Base-by-base conservation (phyloP, 495 filamentous ascomycete genomes). In the Friedmanniomyces endolithicus region DNA sequence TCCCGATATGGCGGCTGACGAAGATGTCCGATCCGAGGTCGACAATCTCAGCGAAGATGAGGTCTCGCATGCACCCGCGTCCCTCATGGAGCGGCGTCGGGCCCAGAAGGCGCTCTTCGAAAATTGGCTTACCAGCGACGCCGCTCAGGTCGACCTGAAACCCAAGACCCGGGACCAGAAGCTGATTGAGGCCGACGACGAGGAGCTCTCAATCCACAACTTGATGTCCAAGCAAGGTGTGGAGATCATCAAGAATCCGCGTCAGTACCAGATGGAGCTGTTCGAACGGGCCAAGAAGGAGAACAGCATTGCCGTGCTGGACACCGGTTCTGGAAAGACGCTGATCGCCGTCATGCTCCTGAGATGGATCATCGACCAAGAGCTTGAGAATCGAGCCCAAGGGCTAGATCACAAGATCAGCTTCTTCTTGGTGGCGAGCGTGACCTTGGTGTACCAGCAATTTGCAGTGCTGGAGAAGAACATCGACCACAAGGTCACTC, bases 311-410 rank as follows among this genome's bases (percentile, higher is more conserved):
- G 92, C 90, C 1, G 94, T 98, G 12, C 76, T 97, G n/a, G 89
- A 95, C 65, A 96, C 92, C 34, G 90, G 92, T 35, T 89, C 94
- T n/a, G 92, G 92, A 16, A 98, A 98, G 66, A 98, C 92, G 0
- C 73, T 96, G 23, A 96, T 98, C 62, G 92, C 94, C 0, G 90
- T 88, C 16, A 73, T 97, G 27, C 78, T 98, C 6, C 72, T 98
- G 17, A 82, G 83, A 44, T 78, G 92, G 59, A 79, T 82, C 20
- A 72, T 97, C 17, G 78, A 89, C 24, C 73, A 83, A 52, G 92
- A 97, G 68, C 71, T 95, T 7, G 81, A 86, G 51, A 71, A 81
- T 58, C 78, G 94, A 33, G 75, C 70, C 1, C 61, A 67, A 20
- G 86, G 83, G 17, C 75, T 76, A 16, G 62, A 73, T 1, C 80